These are phyloP conservation scores for Entophlyctis luteolus DNA, from an alignment of 192 early-diverging fungal species.

Conservation along the genomic window DNA sequence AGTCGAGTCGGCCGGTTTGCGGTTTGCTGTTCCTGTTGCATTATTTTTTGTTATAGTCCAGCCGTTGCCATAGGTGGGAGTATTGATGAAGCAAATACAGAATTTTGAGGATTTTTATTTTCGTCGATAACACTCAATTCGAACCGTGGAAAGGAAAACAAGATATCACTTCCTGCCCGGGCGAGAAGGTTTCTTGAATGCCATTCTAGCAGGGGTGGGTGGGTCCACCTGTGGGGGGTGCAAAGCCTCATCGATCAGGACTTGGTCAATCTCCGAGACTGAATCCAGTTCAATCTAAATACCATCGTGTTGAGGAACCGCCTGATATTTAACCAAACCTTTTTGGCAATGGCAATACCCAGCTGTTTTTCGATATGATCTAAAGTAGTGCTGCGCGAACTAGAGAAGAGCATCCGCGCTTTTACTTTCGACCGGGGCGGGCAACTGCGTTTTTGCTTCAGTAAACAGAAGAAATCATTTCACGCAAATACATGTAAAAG, in stretches of 20 bases:
- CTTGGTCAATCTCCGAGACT: background rate
- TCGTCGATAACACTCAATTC: too few relatives aligned
- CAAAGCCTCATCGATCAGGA: background rate
- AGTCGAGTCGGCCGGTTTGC: background rate
- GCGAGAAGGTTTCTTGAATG: constrained; percentile 7
- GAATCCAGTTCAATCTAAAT: constrained; percentile 7
- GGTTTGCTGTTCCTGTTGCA: background rate
- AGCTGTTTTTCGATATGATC: constrained; percentile 42
- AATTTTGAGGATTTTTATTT: too few relatives aligned
- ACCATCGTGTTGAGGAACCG: background rate
- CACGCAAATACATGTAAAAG: constrained; percentile 3
- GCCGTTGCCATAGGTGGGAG: background rate
- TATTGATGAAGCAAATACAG: background rate
- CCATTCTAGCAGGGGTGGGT: background rate
- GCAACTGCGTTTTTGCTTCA: constrained; percentile 54
- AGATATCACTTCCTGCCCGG: constrained; percentile 4
- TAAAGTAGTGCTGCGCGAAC: constrained; percentile 63
- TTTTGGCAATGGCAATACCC: background rate
- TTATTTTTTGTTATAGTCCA: background rate
- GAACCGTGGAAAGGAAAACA: background rate
- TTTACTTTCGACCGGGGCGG: constrained; percentile 77
- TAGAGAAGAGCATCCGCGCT: constrained; percentile 87
- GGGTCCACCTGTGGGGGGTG: background rate
- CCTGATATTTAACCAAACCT: background rate
- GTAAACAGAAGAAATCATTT: background rate